Base-by-base conservation (phyloP, 2,329 filamentous ascomycete species). In the Thelonectria rubi region DNA sequence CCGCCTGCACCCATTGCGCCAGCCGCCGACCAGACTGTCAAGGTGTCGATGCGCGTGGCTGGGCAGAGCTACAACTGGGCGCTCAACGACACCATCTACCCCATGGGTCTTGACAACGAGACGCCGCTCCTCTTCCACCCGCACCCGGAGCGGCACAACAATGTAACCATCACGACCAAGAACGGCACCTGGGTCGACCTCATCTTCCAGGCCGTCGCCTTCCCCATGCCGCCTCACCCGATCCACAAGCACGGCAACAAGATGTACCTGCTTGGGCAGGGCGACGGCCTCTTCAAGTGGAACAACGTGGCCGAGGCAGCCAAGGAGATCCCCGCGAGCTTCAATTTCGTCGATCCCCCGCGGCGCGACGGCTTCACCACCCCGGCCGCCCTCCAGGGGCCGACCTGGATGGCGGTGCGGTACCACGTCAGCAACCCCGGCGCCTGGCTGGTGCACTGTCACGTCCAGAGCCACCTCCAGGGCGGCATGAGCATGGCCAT, bases 161-260 rank as follows among this genome's bases (percentile, higher is more conserved):
- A 86, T 60, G 75, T 84, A 37, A 84, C 82, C 17, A 78, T 86
- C 60, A 74, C 76, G 7, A 85, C 82, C 9, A 69, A 65, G 24
- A 78, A 81, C 60, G 73, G 76, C 64, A 78, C 80, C 2, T 87
- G 85, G 85, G 76, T 88, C 9, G 86, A 88, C 67, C 68, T 87
- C 17, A 76, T 88, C 64, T 78, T 86, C 60, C 73, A 79, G 26
- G 74, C 82, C 2, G 70, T 73, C 17, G 69, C 69, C 2, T 73
- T 74, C 3, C 75, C 82, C 7, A 83, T 86, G 67, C 85, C 77
- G 0, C 69, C 75, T 9, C 87, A 90, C 60, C 84, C 86, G 0
- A 84, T 90, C 52, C 87, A 90, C 79, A 88, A 88, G 76, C 87
- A 90, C 74, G 82, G 83, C 49, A 86, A 83, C 68, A 87, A 86